Evolutionary conservation across 2,329 filamentous ascomycete species (phyloP).

Genomic region (Sphaceloma murrayae): DNA sequence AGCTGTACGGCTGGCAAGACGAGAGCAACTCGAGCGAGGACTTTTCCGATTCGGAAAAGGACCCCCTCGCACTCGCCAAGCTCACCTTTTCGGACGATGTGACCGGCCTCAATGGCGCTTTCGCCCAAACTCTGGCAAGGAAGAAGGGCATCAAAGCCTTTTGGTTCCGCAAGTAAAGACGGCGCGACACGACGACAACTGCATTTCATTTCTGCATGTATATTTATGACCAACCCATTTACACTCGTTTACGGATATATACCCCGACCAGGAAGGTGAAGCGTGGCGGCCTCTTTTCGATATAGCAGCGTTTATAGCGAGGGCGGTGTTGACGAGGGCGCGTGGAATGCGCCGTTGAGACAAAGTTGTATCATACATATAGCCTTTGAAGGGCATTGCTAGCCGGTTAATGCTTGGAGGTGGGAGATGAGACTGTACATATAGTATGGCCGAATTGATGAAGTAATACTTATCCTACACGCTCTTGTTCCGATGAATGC

Average conservation of each 20-base stretch:
- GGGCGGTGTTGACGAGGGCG: too few relatives aligned
- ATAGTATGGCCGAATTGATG: background rate
- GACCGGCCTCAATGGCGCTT: conserved; percentile 35
- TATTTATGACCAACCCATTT: conserved; percentile 4
- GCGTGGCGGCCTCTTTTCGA: too few relatives aligned
- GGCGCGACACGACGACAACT: background rate
- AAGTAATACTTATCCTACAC: background rate
- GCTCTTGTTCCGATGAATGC: too few relatives aligned
- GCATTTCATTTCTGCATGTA: conserved; percentile 11
- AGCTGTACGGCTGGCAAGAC: conserved; percentile 61
- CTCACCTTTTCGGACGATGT: conserved; percentile 35
- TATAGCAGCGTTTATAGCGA: too few relatives aligned
- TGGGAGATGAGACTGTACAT: too few relatives aligned
- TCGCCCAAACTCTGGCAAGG: conserved; percentile 26
- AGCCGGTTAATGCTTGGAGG: too few relatives aligned
- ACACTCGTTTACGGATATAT: conserved; percentile 13
- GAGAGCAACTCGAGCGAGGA: conserved; percentile 18
- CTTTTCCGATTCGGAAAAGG: conserved; percentile 25
- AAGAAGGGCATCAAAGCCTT: conserved; percentile 21
- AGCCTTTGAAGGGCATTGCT: too few relatives aligned
- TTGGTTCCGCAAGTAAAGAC: conserved; percentile 14
- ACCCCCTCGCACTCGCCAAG: conserved; percentile 47
- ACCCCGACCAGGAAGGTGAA: background rate
- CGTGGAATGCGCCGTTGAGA: too few relatives aligned
- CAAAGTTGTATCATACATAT: too few relatives aligned